A percentile compares a stretch with the other conserved stretches of the same genome.
Evolutionary conservation across 192 early-diverging fungal species (phyloP).

Genomic region (Oehlia diaphana): DNA sequence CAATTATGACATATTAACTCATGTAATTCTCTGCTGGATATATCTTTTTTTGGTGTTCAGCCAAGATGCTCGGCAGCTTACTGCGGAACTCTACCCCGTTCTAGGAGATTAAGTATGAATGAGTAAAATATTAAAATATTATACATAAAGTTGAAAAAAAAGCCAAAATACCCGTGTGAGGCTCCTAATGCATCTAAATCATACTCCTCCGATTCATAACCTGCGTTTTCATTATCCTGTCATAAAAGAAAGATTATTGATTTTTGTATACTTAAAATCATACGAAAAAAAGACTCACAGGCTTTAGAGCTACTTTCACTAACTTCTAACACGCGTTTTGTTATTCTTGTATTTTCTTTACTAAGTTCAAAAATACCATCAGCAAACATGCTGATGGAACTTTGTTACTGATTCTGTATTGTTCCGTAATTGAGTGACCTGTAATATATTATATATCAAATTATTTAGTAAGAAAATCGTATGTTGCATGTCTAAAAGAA

Average conservation of each 20-base stretch:
- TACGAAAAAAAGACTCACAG: too few species aligned
- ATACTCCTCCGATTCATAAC: too few species aligned
- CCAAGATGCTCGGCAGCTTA: too few species aligned
- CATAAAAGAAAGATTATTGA: too few species aligned
- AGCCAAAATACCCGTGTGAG: too few species aligned
- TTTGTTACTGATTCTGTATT: constrained; percentile 5
- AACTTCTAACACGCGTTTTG: too few species aligned
- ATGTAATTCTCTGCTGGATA: background rate
- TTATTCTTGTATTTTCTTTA: background rate
- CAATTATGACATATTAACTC: constrained; percentile 14
- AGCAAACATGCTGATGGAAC: background rate
- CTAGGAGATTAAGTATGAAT: background rate
- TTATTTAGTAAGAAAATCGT: background rate
- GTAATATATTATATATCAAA: constrained; percentile 1
- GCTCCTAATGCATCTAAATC: too few species aligned
- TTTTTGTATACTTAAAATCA: too few species aligned
- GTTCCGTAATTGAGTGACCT: constrained; percentile 20
- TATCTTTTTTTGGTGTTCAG: background rate
- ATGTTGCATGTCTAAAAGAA: background rate
- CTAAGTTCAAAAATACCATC: background rate
- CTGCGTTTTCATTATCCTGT: too few species aligned
- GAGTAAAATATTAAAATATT: too few species aligned
- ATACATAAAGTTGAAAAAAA: too few species aligned
- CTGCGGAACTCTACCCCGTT: background rate
- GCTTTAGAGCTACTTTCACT: too few species aligned